Evolutionary conservation across 1,139 yeast species (phyloP).

Genomic region (Diutina sp.): DNA sequence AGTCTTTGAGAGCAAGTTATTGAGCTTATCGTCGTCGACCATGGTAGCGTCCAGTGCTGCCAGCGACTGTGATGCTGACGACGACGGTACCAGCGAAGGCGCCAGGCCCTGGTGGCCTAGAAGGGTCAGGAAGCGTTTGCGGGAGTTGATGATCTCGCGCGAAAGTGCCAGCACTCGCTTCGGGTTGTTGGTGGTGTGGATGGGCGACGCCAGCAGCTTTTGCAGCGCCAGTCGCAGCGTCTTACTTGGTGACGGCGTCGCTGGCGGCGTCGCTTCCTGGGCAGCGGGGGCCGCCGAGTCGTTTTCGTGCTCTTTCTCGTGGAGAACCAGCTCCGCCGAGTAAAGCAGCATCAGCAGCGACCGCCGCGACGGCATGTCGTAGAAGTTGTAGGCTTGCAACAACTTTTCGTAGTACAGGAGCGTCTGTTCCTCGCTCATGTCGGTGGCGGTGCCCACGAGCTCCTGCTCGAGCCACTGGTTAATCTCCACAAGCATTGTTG

Average conservation of each 20-base stretch:
- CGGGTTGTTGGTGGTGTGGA: background rate
- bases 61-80: constrained; percentile 1
- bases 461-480: constrained; percentile 21
- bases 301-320: constrained; percentile 5
- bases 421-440: constrained; percentile 16
- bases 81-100: background rate
- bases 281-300: constrained; percentile 3
- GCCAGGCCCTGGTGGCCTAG: constrained; percentile 4
- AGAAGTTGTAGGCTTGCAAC: constrained; percentile 23
- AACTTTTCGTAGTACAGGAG: constrained; percentile 24
- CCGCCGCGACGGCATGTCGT: constrained; percentile 12
- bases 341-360: background rate
- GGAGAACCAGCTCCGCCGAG: background rate
- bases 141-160: background rate
- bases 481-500: constrained; percentile 21
- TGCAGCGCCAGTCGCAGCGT: constrained; percentile 2
- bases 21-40: constrained; percentile 6
- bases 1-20: constrained; percentile 20
- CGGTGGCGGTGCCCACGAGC: constrained; percentile 5
- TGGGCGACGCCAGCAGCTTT: background rate
- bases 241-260: background rate
- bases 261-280: background rate
- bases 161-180: constrained; percentile 2
- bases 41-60: background rate
- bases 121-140: constrained; percentile 4